A percentile compares a stretch with the other conserved stretches of the same genome.
Evolutionary conservation across 345 rosid genomes (phyloP).

Genomic region (Pelargonium nanum): DNA sequence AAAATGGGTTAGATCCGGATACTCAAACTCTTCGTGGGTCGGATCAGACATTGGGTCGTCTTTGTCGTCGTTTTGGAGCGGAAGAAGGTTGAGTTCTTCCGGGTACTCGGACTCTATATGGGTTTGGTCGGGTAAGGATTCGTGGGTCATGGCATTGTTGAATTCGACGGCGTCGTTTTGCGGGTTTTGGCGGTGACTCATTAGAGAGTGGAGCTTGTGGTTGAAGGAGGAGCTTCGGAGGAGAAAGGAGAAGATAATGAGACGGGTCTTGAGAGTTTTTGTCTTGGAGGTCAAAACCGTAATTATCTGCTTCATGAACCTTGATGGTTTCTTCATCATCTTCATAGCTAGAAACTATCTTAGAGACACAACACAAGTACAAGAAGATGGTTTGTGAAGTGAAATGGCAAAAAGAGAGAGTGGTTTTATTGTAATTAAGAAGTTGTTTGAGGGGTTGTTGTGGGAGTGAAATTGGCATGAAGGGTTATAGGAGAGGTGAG

Average conservation of each 20-base stretch:
- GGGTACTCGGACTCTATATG: neutral
- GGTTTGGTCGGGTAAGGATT: neutral
- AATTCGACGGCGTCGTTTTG: constrained; percentile 4
- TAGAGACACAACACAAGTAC: too few species aligned
- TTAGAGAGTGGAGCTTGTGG: constrained; percentile 38
- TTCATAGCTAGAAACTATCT: neutral
- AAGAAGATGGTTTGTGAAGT: too few species aligned
- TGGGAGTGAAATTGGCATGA: constrained; percentile 4
- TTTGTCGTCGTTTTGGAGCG: neutral
- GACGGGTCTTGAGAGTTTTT: constrained; percentile 44
- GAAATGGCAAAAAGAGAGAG: neutral
- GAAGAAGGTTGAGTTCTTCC: too few species aligned
- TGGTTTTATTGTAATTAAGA: neutral
- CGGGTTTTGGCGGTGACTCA: constrained; percentile 6
- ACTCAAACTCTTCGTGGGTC: constrained; percentile 7
- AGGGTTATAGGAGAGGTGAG: neutral
- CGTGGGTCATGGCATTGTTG: neutral
- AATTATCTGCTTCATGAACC: constrained; percentile 32
- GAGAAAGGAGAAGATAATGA: constrained; percentile 56
- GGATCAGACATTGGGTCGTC: constrained; percentile 3
- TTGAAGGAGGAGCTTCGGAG: constrained; percentile 39
- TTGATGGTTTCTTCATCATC: constrained; percentile 38
- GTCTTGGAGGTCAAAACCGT: constrained; percentile 31
- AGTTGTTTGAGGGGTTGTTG: neutral
- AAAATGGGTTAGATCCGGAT: neutral